Conservation (phyloP, 2,329 filamentous ascomycete genomes). For the Neocucurbitaria cava region DNA sequence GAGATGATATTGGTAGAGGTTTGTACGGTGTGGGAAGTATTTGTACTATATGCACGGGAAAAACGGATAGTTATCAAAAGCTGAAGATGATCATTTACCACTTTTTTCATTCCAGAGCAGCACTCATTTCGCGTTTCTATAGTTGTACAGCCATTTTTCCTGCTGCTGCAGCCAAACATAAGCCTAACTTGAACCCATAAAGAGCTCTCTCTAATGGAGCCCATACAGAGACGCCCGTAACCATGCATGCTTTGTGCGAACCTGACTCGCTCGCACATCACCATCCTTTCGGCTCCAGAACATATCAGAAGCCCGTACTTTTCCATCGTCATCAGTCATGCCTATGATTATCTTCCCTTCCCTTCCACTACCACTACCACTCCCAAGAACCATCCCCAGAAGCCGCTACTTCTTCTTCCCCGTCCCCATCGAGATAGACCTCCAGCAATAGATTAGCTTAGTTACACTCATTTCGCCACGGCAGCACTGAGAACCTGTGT, state of each 20-base stretch:
- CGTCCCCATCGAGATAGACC: background rate
- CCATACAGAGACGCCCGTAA: background rate
- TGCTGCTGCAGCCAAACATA: background rate
- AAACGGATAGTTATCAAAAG: too few species aligned
- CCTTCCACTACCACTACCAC: too few species aligned
- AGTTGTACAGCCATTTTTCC: background rate
- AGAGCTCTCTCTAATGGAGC: background rate
- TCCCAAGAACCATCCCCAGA: background rate
- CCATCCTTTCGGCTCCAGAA: background rate
- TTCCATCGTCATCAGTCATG: background rate
- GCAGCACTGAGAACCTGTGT: conserved; percentile 85
- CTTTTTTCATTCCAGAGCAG: background rate
- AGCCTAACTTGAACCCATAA: background rate
- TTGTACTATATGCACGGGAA: background rate
- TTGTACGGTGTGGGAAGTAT: too few species aligned
- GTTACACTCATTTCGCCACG: conserved; percentile 55
- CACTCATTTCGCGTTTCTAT: background rate
- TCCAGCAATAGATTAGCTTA: background rate
- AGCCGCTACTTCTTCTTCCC: background rate
- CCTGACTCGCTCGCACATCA: background rate
- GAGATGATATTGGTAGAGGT: too few species aligned
- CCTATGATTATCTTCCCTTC: background rate
- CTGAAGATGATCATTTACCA: background rate
- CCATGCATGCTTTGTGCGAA: background rate
- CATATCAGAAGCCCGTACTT: background rate